phyloP scores from a whole-genome alignment of 2,329 filamentous ascomycete genomes.

The Metarhizium brunneum region DNA sequence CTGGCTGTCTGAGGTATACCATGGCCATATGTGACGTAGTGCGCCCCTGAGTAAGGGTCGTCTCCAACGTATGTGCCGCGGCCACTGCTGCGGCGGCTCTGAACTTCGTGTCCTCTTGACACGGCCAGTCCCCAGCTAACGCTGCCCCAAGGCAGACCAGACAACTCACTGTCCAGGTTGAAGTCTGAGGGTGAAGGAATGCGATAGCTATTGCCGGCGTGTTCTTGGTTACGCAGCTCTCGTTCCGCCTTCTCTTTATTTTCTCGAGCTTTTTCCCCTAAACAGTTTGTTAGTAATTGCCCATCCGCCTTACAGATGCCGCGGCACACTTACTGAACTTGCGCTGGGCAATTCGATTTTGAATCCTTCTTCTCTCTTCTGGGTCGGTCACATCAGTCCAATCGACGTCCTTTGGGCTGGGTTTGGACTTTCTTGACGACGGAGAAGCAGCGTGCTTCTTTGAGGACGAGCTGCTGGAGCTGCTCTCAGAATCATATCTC shows the following conservation, averaged over 20 bases:
- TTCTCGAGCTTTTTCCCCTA: conserved; percentile 62
- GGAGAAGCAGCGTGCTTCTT: conserved; percentile 19
- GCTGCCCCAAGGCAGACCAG: conserved; percentile 65
- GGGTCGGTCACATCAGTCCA: conserved; percentile 64
- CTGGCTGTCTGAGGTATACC: conserved; percentile 17
- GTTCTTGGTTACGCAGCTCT: conserved; percentile 51
- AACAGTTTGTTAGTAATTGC: conserved; percentile 4
- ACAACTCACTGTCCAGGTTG: conserved; percentile 38
- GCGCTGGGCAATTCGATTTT: conserved; percentile 67
- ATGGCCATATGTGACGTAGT: conserved; percentile 17
- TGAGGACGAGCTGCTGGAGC: conserved; percentile 6
- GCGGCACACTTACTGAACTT: conserved; percentile 56
- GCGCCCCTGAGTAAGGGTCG: conserved; percentile 20
- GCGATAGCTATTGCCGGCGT: conserved; percentile 56
- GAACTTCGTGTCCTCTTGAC: conserved; percentile 38
- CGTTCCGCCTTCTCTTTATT: conserved; percentile 57
- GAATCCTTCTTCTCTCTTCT: conserved; percentile 62
- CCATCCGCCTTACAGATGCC: neutral
- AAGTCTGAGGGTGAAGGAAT: conserved; percentile 51
- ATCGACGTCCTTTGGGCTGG: conserved; percentile 43
- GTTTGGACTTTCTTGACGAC: conserved; percentile 31
- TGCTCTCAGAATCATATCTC: conserved; percentile 13
- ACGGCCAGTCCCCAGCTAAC: conserved; percentile 50
- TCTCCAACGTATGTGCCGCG: conserved; percentile 26
- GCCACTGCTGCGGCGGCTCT: conserved; percentile 33